Evolutionary conservation across 1,284 basidiomycete species (phyloP).

Genomic region (Cutaneotrichosporon arboriforme): DNA sequence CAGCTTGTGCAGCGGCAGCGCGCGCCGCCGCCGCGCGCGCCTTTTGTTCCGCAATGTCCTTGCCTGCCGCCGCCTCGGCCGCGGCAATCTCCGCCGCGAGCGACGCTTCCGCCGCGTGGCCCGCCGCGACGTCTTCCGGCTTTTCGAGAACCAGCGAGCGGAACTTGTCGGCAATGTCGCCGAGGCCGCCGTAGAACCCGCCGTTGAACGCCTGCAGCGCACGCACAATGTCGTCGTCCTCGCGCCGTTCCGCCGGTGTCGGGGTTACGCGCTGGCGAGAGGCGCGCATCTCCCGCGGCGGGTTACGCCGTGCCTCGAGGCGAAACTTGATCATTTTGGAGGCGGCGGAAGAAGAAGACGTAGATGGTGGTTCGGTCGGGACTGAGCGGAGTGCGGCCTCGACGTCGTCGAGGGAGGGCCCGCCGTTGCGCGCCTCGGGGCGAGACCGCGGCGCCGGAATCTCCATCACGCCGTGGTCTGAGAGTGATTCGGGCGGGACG

Average conservation of each 20-base stretch:
- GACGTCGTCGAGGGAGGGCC: slow-evolving; percentile 5
- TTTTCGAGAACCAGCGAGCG: background rate
- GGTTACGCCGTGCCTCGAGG: slow-evolving; percentile 12
- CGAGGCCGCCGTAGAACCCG: slow-evolving; percentile 34
- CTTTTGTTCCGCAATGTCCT: background rate
- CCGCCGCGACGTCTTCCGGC: slow-evolving; percentile 12
- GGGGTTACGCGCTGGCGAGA: background rate
- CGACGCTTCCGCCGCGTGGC: slow-evolving; percentile 11
- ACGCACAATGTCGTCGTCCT: slow-evolving; percentile 25
- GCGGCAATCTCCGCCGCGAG: slow-evolving; percentile 9
- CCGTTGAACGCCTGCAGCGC: slow-evolving; percentile 23
- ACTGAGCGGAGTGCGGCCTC: background rate
- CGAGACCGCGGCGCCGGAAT: slow-evolving; percentile 21
- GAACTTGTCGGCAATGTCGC: slow-evolving; percentile 27
- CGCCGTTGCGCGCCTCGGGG: background rate
- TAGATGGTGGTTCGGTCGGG: too few species aligned
- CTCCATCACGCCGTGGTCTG: slow-evolving; percentile 26
- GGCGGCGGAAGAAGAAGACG: too few species aligned
- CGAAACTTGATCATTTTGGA: slow-evolving; percentile 13
- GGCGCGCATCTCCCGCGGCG: background rate
- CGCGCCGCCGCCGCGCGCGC: background rate
- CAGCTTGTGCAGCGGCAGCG: background rate
- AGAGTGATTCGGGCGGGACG: slow-evolving; percentile 15
- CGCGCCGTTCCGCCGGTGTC: slow-evolving; percentile 7
- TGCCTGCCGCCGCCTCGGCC: background rate